A percentile compares a stretch with the other conserved stretches of the same genome.
Evolutionary conservation across 2,329 filamentous ascomycete species (phyloP).

Genomic region (Aspergillus pseudoglaucus): DNA sequence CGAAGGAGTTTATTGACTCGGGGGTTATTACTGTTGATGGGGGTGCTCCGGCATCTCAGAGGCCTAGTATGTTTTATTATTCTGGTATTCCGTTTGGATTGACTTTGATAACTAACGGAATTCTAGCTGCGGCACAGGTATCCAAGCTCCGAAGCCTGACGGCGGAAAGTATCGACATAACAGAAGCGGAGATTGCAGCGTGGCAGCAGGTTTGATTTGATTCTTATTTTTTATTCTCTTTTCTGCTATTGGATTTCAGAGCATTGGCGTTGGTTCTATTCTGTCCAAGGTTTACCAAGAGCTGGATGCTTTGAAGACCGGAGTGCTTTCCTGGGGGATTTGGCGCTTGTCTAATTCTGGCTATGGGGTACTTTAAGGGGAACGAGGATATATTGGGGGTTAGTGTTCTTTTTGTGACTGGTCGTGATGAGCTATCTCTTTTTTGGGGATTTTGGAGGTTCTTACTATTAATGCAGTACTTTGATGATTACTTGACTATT

Average conservation of each 20-base stretch:
- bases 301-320: not conserved
- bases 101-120: conserved; percentile 8
- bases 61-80: conserved; percentile 16
- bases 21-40: conserved; percentile 23
- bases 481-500: too few relatives aligned
- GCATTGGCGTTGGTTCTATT: not conserved
- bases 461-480: too few relatives aligned
- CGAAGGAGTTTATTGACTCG: conserved; percentile 25
- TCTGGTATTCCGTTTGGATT: too few relatives aligned
- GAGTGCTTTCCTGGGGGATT: too few relatives aligned
- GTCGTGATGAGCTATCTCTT: too few relatives aligned
- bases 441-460: too few relatives aligned
- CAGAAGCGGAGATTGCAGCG: conserved; percentile 22
- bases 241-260: not conserved
- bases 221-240: not conserved
- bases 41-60: conserved; percentile 18
- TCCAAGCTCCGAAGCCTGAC: conserved; percentile 19
- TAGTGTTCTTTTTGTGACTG: too few relatives aligned
- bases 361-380: too few relatives aligned
- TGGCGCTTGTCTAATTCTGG: too few relatives aligned
- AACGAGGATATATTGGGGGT: too few relatives aligned
- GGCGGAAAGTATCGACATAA: conserved; percentile 26
- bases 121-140: conserved; percentile 19
- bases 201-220: conserved; percentile 16
- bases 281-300: not conserved